Base-by-base conservation (phyloP, 768 basidiomycete species). In the Hydnum rufescens region DNA sequence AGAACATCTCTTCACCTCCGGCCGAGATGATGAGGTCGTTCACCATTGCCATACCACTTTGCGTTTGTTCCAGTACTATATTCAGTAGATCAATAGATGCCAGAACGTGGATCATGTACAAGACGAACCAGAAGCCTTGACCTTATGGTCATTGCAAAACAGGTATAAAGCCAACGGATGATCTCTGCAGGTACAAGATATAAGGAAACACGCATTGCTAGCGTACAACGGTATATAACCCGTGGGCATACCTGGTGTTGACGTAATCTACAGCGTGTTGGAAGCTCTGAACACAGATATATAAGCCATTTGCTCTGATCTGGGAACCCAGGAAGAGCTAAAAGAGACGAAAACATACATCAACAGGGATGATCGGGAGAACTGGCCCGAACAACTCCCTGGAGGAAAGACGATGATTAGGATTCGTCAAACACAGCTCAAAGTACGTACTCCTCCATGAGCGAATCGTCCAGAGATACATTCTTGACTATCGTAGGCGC, bases 141-240 rank as follows among this genome's bases (percentile, higher is more conserved):
- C 51, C 3, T 62, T 60, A 0, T 67, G 63, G 42, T 71, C 65
- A 16, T 75, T 70, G 0, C 74, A 77, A 61, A 83, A 86, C 1
- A 67, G 68, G 57, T 84, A 83, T 23, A 82, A 39, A 2, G 75
- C 74, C 3, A 84, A 68, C 1, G 82, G 74, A 53, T 73, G 69
- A 32, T 72, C 69, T 19, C 78, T 80, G 49, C 6, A 54, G 44
- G 23, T n/a, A n/a, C n/a, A n/a, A n/a, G n/a, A n/a, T n/a, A n/a
- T n/a, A 53, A 57, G 18, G 54, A 49, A 43, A 51, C n/a, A 2
- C 4, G 2, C 32, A 23, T 39, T 22, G 6, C 4, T 23, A 3
- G 29, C 32, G 25, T 5, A 13, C 13, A 42, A 32, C 2, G 32
- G 25, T 3, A 55, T 25, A 5, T 18, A 44, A 23, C 5, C 30